Evolutionary conservation across 1,284 basidiomycete species (phyloP), one percentile per base, ranked within the genome.

Genomic region (Ceratobasidium sp.): DNA sequence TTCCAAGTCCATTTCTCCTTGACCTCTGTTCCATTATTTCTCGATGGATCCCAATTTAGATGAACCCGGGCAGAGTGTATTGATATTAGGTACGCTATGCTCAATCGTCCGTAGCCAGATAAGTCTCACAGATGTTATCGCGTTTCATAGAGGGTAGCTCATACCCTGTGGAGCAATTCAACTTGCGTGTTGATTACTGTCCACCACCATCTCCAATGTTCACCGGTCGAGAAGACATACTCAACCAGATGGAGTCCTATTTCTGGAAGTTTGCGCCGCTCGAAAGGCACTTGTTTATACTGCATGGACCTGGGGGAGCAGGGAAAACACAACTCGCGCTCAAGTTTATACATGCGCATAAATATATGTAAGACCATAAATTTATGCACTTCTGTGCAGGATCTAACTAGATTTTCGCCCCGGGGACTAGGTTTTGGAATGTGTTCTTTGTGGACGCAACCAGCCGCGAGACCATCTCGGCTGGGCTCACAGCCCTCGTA

Each of bases 391-490:
- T n/a, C n/a, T n/a, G n/a, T n/a, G n/a, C n/a, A n/a, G n/a, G n/a
- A n/a, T n/a, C n/a, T n/a, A n/a, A n/a, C n/a, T n/a, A n/a, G n/a
- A n/a, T n/a, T n/a, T n/a, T n/a, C n/a, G n/a, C n/a, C n/a, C n/a
- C n/a, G n/a, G n/a, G n/a, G n/a, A n/a, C 16, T 38, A 67, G 47
- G 30, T 67, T 55, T 43, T 18, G 21, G 18, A 23, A 43, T 23
- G 63, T 67, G 21, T 52, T 67, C 28, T 67, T 41, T 38, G 23
- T 67, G 5, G 63, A 67, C 32, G 63, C 63, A 35, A 67, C 35
- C 21, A 54, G 49, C 11, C 13, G 16, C 9, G 26, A 67, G 16
- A 55, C 63, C 1, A 67, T 55, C 35, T 8, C 23, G 21, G 35
- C 32, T 9, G 32, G 43, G 13, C 32, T 67, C 2, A 30, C 7